Evolutionary conservation across 73 alveolate genomes (phyloP), one percentile per base, ranked within the genome.

Genomic region (Paramecium tetraurelia): DNA sequence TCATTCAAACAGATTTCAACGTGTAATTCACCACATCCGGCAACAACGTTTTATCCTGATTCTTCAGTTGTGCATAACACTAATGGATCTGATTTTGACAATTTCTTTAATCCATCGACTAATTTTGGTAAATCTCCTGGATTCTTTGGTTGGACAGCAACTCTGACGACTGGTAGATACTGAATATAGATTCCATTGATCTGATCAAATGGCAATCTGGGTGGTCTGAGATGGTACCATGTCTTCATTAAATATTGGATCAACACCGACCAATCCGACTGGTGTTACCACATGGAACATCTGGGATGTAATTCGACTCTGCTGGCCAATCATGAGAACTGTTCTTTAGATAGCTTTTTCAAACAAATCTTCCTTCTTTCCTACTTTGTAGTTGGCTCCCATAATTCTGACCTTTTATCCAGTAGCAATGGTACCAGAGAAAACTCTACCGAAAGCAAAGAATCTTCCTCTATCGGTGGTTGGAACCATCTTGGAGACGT

Each of bases 391-490:
- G 98, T 98, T 95, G 48, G 99, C 99, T 76, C 99, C 99, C 99
- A 98, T 97, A 90, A 98, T 98, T 92, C 99, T 97, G 94, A 98
- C 99, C 96, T 98, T 98, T 93, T 98, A 98, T 58, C 99, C 99
- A 40, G 99, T 93, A 38, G 97, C 95, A 80, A 98, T 97, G 80
- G 98, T 96, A 29, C 99, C 99, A 14, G 99, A 98, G 99, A 98
- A 98, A 57, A 98, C 99, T 92, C 99, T 95, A 75, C 99, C 99
- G 96, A 98, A 98, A 92, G 99, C 99, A 92, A 96, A 97, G 98
- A 98, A 98, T 94, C 99, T 94, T 33, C 99, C 99, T 95, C 97
- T 96, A 93, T 98, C 99, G 58, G 95, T 63, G 87, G 99, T 96
- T 53, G 99, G 99, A 31, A 98, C 99, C 99, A 98, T 98, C 97